Base-by-base conservation (phyloP, 257 asterid species). In the Solanum commersonii region DNA sequence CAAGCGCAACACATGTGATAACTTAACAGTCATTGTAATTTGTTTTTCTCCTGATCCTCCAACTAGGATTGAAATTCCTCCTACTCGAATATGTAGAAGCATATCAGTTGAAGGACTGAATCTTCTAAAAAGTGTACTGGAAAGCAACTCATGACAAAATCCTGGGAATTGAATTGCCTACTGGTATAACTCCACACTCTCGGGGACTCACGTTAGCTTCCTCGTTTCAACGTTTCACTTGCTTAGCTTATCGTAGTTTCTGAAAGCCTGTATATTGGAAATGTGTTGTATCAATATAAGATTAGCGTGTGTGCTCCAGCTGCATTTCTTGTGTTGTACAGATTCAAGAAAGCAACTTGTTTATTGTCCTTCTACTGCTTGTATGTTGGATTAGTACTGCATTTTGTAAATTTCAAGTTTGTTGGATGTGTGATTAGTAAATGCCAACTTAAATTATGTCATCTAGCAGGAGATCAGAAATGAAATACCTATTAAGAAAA, bases 11-110 rank as follows among this genome's bases (percentile, higher is more conserved):
- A 94, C 99, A 0, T 95, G 98, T 15, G 99, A 96, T 79, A 96
- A 96, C 84, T 84, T 96, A 82, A 96, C 98, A 0, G 99, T 95
- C 2, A 79, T 96, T 0, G 95, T 95, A 60, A 91, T 96, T 11
- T 96, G 99, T 88, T 96, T 96, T 90, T 95, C 98, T 3, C 92
- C 91, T 12, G 99, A 96, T 88, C 99, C 99, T 89, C 99, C 99
- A 0, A 94, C 98, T 3, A 90, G 93, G 59, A 92, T 95, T 14
- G 98, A 96, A 87, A 60, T 93, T 6, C 89, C 93, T 6, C 95
- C 93, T 2, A 68, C 91, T 31, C 90, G 95, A 27, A 95, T 93
- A 6, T 73, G 94, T 87, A 90, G 98, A 93, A 96, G 31, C 83
- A 74, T 74, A 74, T 74, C 83, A 74, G 83, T 74, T 74, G 83